These are phyloP conservation scores for Aspergillus terreus DNA, from an alignment of 2,329 filamentous ascomycete species.

Conservation along the genomic window DNA sequence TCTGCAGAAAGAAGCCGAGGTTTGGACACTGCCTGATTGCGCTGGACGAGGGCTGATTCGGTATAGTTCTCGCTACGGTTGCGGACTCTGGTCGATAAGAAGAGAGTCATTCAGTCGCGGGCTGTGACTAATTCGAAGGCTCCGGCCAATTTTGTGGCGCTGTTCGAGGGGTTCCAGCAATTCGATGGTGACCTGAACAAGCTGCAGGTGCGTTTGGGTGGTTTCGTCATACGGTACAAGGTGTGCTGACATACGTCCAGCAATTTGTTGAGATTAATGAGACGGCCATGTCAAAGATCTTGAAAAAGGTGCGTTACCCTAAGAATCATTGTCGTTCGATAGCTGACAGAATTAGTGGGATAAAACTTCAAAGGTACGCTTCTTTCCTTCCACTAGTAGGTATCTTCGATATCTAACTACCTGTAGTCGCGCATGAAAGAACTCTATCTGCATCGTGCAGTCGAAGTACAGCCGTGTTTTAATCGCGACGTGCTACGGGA, in stretches of 20 bases:
- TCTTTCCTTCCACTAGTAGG: conserved; percentile 6
- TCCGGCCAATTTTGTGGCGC: conserved; percentile 87
- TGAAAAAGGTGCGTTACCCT: conserved; percentile 70
- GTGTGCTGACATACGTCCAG: conserved; percentile 37
- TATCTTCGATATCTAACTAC: conserved; percentile 6
- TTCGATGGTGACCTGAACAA: conserved; percentile 97
- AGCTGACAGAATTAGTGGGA: conserved; percentile 65
- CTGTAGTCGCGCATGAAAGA: conserved; percentile 87
- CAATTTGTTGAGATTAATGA: conserved; percentile 99
- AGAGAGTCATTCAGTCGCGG: conserved; percentile 80
- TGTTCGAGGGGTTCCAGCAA: conserved; percentile 95
- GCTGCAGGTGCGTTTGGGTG: conserved; percentile 55
- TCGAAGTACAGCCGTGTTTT: conserved; percentile 97
- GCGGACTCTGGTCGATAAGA: conserved; percentile 91
- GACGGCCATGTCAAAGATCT: conserved; percentile 94
- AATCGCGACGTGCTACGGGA: conserved; percentile 96
- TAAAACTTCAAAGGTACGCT: conserved; percentile 83
- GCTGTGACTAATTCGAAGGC: conserved; percentile 73
- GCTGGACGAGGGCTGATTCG: background rate
- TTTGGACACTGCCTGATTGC: conserved; percentile 42
- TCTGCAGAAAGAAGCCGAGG: conserved; percentile 95
- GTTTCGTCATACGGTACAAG: background rate
- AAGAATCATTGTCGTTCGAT: background rate
- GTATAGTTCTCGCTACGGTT: conserved; percentile 83
- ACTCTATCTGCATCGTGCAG: conserved; percentile 88